A percentile compares a stretch with the other conserved stretches of the same genome.
Evolutionary conservation across 768 basidiomycete species (phyloP).

Genomic region (Lactarius deliciosus): DNA sequence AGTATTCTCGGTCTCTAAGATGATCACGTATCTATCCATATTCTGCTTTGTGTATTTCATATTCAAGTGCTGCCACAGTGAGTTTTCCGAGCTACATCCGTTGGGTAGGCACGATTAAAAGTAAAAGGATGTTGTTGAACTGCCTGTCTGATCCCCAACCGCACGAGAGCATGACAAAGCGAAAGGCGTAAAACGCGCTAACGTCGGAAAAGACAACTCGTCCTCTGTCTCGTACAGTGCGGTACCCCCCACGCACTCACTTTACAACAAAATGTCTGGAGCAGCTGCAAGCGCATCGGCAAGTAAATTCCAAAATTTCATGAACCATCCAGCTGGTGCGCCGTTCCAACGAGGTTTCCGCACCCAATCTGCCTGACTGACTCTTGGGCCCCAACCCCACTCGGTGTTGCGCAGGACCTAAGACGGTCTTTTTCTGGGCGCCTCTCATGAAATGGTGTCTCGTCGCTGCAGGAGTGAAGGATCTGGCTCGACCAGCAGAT

Average conservation of each 20-base stretch:
- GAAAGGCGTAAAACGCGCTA: slow-evolving; percentile 1
- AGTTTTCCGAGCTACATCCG: not conserved
- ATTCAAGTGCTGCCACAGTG: no score
- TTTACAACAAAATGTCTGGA: slow-evolving; percentile 62
- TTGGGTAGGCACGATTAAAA: not conserved
- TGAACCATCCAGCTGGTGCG: slow-evolving; percentile 94
- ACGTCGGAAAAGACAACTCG: slow-evolving; percentile 1
- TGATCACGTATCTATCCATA: no score
- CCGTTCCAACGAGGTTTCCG: slow-evolving; percentile 15
- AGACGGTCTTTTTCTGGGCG: slow-evolving; percentile 98
- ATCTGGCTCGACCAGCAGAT: slow-evolving; percentile 86
- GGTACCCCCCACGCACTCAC: not conserved
- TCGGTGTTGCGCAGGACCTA: slow-evolving; percentile 55
- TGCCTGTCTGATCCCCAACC: not conserved
- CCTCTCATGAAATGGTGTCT: slow-evolving; percentile 93
- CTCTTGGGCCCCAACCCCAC: slow-evolving; percentile 9
- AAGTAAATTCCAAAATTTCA: slow-evolving; percentile 76
- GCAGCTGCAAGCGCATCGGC: slow-evolving; percentile 73
- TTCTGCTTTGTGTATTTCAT: no score
- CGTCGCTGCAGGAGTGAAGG: slow-evolving; percentile 79
- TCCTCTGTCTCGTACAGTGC: not conserved
- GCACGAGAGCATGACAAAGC: not conserved
- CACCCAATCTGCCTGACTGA: slow-evolving; percentile 14
- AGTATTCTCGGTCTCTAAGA: not conserved
- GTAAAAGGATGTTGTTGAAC: not conserved